Base-by-base conservation (phyloP, 768 basidiomycete species). In the Rhizopogon sp. region DNA sequence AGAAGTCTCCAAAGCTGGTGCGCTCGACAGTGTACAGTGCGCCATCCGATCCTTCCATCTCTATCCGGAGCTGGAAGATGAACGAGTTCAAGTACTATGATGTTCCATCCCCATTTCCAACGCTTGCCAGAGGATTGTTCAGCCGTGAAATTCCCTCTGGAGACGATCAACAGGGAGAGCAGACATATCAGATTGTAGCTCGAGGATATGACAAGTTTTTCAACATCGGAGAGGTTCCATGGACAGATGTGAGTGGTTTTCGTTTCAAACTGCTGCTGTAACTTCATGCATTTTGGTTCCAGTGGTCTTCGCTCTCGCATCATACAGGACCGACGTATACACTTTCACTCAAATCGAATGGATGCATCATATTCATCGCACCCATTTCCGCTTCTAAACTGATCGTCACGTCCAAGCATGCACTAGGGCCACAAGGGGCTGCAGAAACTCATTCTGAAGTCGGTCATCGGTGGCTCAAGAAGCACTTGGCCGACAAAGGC, bases 201-300 rank as follows among this genome's bases (percentile, higher is more conserved):
- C 76, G 97, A 44, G 97, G 96, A 0, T 98, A 99, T 66, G 97
- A 98, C 76, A 99, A 99, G 74, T 98, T 99, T 72, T 98, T 98
- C 77, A 98, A 97, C 66, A 91, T 97, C 31, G 91, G 87, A 3
- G 97, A 99, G 69, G 93, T 98, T 5, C 90, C 88, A 2, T 98
- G 95, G 93, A 95, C 88, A 1, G 84, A 85, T 54, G 96, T 96
- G 65, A 62, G 90, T 75, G 8, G 25, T 17, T 40, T 47, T 33
- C 39, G 10, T 20, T 9, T 29, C 11, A 17, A 33, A 46, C 11
- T 6, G 5, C 11, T 11, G 5, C 11, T 17, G 17, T 17, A 33
- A 13, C 11, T 46, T 3, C 31, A 6, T 17, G 11, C 6, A 13
- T 2, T 33, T 31, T 13, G 1, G 17, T 33, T 52, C 42, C 54